Percentiles rank a stretch among this genome's conserved stretches.
These are phyloP conservation scores for Nigrospora sphaerica DNA, from an alignment of 2,329 filamentous ascomycete genomes.

Conservation along the genomic window DNA sequence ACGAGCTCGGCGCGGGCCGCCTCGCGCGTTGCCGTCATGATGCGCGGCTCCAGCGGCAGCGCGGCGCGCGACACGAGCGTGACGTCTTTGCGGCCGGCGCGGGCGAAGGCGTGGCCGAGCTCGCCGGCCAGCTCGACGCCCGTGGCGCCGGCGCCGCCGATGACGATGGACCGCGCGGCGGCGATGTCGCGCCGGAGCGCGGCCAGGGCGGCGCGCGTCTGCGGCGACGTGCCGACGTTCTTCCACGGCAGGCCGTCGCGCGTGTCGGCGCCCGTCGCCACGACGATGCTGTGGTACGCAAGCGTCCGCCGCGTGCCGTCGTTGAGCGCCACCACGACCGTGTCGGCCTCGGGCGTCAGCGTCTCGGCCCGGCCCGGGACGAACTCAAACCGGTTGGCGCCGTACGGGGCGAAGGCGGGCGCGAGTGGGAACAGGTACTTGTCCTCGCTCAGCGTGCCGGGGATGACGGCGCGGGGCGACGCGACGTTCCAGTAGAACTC, in stretches of 20 bases:
- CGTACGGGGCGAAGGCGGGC: slow-evolving; percentile 40
- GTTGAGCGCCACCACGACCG: slow-evolving; percentile 31
- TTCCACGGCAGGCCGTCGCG: slow-evolving; percentile 43
- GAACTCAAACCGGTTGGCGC: slow-evolving; percentile 41
- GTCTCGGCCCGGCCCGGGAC: slow-evolving; percentile 38
- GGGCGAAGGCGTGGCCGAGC: slow-evolving; percentile 38
- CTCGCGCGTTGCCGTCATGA: slow-evolving; percentile 29
- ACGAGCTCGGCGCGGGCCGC: slow-evolving; percentile 29
- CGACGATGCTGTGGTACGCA: slow-evolving; percentile 43
- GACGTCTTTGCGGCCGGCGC: slow-evolving; percentile 35
- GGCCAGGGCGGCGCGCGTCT: slow-evolving; percentile 32
- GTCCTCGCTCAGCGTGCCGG: slow-evolving; percentile 35
- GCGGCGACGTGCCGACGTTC: slow-evolving; percentile 30
- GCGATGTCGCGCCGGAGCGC: slow-evolving; percentile 28
- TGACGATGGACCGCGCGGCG: slow-evolving; percentile 38
- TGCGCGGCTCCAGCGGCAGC: slow-evolving; percentile 28
- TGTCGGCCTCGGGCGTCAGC: slow-evolving; percentile 33
- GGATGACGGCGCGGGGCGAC: slow-evolving; percentile 38
- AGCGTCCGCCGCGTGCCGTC: slow-evolving; percentile 27
- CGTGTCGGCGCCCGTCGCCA: slow-evolving; percentile 45
- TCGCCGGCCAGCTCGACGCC: slow-evolving; percentile 45
- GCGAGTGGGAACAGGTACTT: slow-evolving; percentile 29
- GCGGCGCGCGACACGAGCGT: slow-evolving; percentile 31
- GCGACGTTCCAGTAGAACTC: slow-evolving; percentile 45
- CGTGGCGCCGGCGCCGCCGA: slow-evolving; percentile 44